Base-by-base conservation (phyloP, 2,329 filamentous ascomycete species). In the Colletotrichum lini region DNA sequence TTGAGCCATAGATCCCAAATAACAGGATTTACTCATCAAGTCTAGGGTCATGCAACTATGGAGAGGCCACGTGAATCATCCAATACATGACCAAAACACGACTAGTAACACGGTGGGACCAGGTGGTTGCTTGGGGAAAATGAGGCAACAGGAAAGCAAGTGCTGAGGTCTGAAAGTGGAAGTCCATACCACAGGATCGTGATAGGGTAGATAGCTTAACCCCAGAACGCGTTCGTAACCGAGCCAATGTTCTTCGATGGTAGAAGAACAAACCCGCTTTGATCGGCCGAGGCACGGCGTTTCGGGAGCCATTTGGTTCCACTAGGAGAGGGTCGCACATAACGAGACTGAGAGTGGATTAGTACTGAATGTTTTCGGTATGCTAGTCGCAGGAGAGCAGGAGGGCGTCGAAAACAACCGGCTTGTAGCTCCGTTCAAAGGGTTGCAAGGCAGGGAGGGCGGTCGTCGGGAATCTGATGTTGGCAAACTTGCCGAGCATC, bases 151-250 rank as follows among this genome's bases (percentile, higher is more conserved):
- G 18, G 2, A 18, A 35, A 38, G 26, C 9, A 21, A 12, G 26
- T 12, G 30, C 30, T 30, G 18, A 13, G 9, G 2, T 38, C 30
- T 9, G 30, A 7, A 9, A 38, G 2, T 13, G 30, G 45, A 21
- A 23, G 0, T 7, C 2, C 30, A 2, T 30, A 30, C 9, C 18
- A 15, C 8, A 7, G 6, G 0, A n/a, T 21, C 18, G n/a, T 49
- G 45, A 49, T 23, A 49, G 45, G 45, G n/a, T 49, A 49, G 47
- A 49, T 56, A 56, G 53, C 53, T 42, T 40, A 21, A 21, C 16
- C 23, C 23, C 26, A 26, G 57, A 3, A 12, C 16, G 18, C n/a
- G 8, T 35, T 30, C 42, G 8, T 0, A n/a, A 58, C 13, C 18
- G 23, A 47, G 42, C 44, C 57, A 58, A 60, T 60, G 16, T 26